phyloP scores from a whole-genome alignment of 1,284 basidiomycete genomes.

The Retiboletus fuscus region DNA sequence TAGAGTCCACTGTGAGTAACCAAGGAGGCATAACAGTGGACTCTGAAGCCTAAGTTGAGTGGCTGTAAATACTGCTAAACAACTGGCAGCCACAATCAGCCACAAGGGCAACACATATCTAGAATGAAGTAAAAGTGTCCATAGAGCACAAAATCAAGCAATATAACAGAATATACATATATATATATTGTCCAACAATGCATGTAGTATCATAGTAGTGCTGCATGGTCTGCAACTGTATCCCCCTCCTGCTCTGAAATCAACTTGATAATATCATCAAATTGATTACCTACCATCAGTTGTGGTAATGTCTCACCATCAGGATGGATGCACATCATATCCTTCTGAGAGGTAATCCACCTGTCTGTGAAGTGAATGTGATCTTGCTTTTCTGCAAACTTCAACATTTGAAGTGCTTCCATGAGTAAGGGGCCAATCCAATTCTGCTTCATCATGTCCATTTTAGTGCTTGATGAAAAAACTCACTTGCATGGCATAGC shows the following conservation, averaged over 20 bases:
- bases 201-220: too few species aligned
- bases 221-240: neutral
- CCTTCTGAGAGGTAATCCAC: neutral
- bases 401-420: too few species aligned
- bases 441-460: neutral
- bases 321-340: neutral
- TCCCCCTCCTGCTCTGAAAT: constrained; percentile 3
- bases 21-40: too few species aligned
- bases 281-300: neutral
- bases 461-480: constrained; percentile 11
- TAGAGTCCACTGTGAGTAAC: too few species aligned
- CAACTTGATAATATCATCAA: neutral
- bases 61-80: too few species aligned
- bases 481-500: neutral
- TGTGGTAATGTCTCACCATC: neutral
- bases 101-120: too few species aligned
- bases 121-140: too few species aligned
- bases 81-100: too few species aligned
- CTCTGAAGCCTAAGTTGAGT: too few species aligned
- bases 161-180: too few species aligned
- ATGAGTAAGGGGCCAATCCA: neutral
- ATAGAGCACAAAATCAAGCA: too few species aligned
- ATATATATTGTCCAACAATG: too few species aligned
- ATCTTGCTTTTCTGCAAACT: neutral
- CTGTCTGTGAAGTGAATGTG: neutral